Base-by-base conservation (phyloP, 148 eudicot species). In the Diospyros lotus region DNA sequence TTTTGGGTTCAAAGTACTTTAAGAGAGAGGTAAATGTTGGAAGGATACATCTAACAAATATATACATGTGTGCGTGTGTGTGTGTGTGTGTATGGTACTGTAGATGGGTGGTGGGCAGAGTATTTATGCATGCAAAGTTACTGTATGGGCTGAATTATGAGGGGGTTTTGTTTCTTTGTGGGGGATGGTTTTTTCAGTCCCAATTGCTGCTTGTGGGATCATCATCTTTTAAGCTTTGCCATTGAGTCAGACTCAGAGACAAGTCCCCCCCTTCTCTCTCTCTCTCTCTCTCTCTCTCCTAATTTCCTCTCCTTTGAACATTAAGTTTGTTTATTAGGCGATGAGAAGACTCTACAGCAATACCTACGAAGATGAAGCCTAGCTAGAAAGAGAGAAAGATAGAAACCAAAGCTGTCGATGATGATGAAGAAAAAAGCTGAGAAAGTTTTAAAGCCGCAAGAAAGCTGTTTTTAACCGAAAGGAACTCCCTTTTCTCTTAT, bases 111-210 rank as follows among this genome's bases (percentile, higher is more conserved):
- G 28, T 28, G 28, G 59, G 48, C 56, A 8, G 0, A 50, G 60
- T 70, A 80, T 70, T 75, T 69, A 55, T 80, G 75, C 78, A 80
- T 80, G 72, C 72, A 70, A 43, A 64, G 60, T 79, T 64, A 80
- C 79, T 69, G 68, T 75, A 41, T 60, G 9, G 41, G 41, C 18
- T 73, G 73, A 77, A 82, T 82, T 40, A 75, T 77, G 78, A 82
- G 64, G 28, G 52, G 63, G 75, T 75, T 82, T 76, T 78, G 77
- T 74, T 41, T 77, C 62, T 66, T 74, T 73, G 67, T 28, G 28
- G 28, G 43, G 48, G 74, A 75, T 78, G 81, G 58, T 75, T 78
- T 74, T 77, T 58, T 80, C 66, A 48, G 65, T 64, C 62, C 80
- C 77, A 73, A 42, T 72, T 43, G 54, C 46, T 61, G 55, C 56